Base-by-base conservation (phyloP, 208 protist species). In the Acanthamoeba culbertsoni region DNA sequence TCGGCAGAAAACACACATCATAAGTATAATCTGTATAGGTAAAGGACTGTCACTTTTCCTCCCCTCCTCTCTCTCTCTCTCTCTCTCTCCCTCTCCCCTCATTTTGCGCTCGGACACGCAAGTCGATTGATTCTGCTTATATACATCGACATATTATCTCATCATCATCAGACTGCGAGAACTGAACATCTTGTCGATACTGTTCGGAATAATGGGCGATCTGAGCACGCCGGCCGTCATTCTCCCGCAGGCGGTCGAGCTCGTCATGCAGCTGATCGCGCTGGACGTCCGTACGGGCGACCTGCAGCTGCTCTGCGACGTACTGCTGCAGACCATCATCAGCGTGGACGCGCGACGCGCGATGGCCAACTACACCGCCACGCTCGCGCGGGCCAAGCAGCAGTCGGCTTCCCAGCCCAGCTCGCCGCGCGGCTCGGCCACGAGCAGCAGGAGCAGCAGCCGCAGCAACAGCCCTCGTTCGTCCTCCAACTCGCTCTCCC, bases 191-290 rank as follows among this genome's bases (percentile, higher is more conserved):
- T 35, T 90, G 48, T 26, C 48, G 20, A 68, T 16, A 1, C 48
- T 90, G 45, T 62, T 90, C n/a, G 82, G 82, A 2, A 48, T 90
- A 5, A 90, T 90, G 82, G 42, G 37, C 82, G 82, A 90, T 35
- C 14, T 33, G 37, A 90, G 53, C 53, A 90, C 42, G 35, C 82
- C 82, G 16, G 82, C 59, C 33, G 0, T 43, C 12, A 90, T 90
- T 35, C 4, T 90, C 28, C 82, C 82, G 0, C 42, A 43, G 37
- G 53, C 42, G 16, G 82, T 90, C 10, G 82, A 90, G n/a, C 82
- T 90, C 16, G 40, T 65, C 5, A 62, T 28, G 40, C 48, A 68
- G 37, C 35, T 90, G 37, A 68, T 90, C 31, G 35, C 48, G 18
- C 48, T 90, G 10, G 82, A 90, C 82, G 57, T 68, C 2, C 48